A percentile compares a stretch with the other conserved stretches of the same genome.
Conservation (phyloP, 2,329 filamentous ascomycete genomes). For the Penicillium glabrum region DNA sequence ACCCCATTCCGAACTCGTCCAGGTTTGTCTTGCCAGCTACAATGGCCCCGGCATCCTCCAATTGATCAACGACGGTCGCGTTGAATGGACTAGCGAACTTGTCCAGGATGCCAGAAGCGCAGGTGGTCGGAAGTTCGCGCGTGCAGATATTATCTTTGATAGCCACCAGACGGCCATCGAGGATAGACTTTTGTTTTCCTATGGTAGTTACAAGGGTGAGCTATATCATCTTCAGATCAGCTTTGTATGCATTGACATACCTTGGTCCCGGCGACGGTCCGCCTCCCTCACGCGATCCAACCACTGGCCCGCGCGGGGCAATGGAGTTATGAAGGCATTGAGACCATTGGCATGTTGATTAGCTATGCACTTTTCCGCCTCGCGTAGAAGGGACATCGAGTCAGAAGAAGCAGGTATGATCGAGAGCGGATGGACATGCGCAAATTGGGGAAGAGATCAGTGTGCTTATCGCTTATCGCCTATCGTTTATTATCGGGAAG, state of each 20-base stretch:
- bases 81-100: conserved; percentile 74
- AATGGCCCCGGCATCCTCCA: conserved; percentile 62
- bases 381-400: conserved; percentile 47
- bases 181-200: conserved; percentile 36
- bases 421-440: neutral
- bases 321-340: conserved; percentile 44
- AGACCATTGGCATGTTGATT: conserved; percentile 39
- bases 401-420: neutral
- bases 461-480: neutral
- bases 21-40: conserved; percentile 83
- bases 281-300: conserved; percentile 38
- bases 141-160: conserved; percentile 80
- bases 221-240: neutral
- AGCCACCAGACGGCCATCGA: conserved; percentile 55
- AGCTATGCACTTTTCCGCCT: conserved; percentile 45
- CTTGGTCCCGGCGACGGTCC: conserved; percentile 35
- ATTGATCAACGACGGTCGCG: conserved; percentile 72
- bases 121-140: conserved; percentile 69
- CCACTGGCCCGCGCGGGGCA: conserved; percentile 36
- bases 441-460: neutral
- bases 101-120: conserved; percentile 73
- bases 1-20: conserved; percentile 96
- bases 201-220: conserved; percentile 3
- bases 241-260: conserved; percentile 21
- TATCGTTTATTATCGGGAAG: neutral